Evolutionary conservation across 768 basidiomycete species (phyloP).

Genomic region (Guyanaporus albipodus): DNA sequence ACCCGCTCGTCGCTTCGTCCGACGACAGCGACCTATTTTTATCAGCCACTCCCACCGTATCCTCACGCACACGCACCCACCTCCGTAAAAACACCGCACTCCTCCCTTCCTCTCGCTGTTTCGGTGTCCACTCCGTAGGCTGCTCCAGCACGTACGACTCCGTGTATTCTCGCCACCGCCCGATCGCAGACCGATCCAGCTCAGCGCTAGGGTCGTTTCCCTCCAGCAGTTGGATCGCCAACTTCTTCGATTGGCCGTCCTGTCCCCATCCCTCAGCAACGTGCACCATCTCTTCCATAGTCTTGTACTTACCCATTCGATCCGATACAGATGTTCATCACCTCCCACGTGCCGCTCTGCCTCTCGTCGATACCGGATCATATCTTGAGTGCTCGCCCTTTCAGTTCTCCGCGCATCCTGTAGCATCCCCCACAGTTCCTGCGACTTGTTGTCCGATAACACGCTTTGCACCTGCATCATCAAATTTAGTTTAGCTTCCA

Average conservation of each 20-base stretch:
- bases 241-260: constrained; percentile 51
- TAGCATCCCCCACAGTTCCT: constrained; percentile 78
- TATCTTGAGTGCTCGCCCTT: constrained; percentile 54
- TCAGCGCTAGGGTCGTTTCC: constrained; percentile 62
- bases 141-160: constrained; percentile 68
- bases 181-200: constrained; percentile 43
- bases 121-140: constrained; percentile 68
- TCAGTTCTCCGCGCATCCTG: constrained; percentile 57
- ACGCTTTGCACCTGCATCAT: constrained; percentile 76
- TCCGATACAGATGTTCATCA: constrained; percentile 72
- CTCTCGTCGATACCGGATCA: constrained; percentile 74
- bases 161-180: constrained; percentile 72
- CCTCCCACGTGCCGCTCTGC: constrained; percentile 71
- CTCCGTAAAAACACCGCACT: constrained; percentile 52
- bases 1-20: constrained; percentile 24
- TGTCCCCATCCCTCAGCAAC: constrained; percentile 30
- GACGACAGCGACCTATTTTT: constrained; percentile 51
- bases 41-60: background rate
- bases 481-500: constrained; percentile 1
- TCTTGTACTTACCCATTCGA: constrained; percentile 66
- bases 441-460: constrained; percentile 77
- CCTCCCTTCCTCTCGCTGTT: constrained; percentile 33
- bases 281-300: background rate
- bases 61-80: constrained; percentile 37
- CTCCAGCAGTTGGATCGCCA: constrained; percentile 60